Conservation (phyloP, 2,329 filamentous ascomycete genomes). For the Fusarium udum region DNA sequence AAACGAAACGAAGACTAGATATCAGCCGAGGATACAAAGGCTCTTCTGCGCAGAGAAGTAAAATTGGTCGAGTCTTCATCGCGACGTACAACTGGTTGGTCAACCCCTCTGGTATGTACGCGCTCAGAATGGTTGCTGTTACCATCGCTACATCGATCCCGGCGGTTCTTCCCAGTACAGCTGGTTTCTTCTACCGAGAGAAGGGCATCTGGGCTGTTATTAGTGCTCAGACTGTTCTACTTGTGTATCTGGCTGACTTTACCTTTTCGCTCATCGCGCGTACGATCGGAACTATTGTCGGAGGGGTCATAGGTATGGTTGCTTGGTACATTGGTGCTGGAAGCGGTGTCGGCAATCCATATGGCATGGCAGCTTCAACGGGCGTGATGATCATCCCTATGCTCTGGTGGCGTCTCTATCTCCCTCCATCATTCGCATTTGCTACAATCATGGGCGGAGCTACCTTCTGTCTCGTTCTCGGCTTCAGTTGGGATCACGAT, state of each 20-base stretch:
- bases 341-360: slow-evolving; percentile 57
- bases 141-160: slow-evolving; percentile 57
- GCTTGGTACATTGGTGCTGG: slow-evolving; percentile 64
- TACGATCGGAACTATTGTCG: slow-evolving; percentile 55
- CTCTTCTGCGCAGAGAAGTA: slow-evolving; percentile 19
- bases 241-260: slow-evolving; percentile 62
- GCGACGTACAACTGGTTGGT: slow-evolving; percentile 53
- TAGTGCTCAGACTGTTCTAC: slow-evolving; percentile 58
- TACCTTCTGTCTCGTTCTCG: slow-evolving; percentile 56
- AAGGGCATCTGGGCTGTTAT: slow-evolving; percentile 63
- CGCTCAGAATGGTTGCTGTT: slow-evolving; percentile 57
- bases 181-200: slow-evolving; percentile 62
- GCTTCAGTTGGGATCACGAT: slow-evolving; percentile 57
- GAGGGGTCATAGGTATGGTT: slow-evolving; percentile 57
- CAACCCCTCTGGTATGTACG: slow-evolving; percentile 56
- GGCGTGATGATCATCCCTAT: slow-evolving; percentile 49
- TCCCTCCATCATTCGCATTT: slow-evolving; percentile 42
- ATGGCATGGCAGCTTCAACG: slow-evolving; percentile 58
- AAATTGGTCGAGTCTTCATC: slow-evolving; percentile 41
- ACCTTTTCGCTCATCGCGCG: slow-evolving; percentile 56
- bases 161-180: slow-evolving; percentile 51
- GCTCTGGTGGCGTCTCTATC: slow-evolving; percentile 50
- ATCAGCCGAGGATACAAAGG: slow-evolving; percentile 45
- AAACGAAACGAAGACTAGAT: slow-evolving; percentile 49
- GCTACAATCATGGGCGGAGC: slow-evolving; percentile 47